These are phyloP conservation scores for Nymphaea thermarum DNA, from an alignment of 164 flowering plant species.

Conservation along the genomic window DNA sequence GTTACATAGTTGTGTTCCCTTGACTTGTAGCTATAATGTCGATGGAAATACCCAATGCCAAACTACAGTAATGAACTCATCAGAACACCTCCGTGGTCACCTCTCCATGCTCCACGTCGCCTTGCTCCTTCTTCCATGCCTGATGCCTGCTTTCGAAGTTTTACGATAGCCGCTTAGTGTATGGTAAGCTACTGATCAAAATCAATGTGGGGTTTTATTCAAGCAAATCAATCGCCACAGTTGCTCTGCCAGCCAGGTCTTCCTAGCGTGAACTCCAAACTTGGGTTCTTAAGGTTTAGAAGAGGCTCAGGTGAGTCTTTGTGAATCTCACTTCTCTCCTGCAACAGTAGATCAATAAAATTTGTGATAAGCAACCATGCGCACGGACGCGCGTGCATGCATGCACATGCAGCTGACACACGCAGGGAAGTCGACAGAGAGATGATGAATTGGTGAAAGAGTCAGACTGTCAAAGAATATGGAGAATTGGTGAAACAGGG, in stretches of 20 bases:
- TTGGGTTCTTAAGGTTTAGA: slow-evolving; percentile 29
- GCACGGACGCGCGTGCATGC: neutral
- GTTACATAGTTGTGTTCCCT: too few species aligned
- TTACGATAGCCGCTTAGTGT: too few species aligned
- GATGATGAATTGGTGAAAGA: too few species aligned
- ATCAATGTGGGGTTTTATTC: neutral
- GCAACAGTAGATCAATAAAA: neutral
- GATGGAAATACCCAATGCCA: neutral
- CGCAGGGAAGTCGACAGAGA: too few species aligned
- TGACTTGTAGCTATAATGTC: too few species aligned
- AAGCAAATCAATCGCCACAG: slow-evolving; percentile 17
- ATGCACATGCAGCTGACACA: neutral
- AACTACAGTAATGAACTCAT: neutral
- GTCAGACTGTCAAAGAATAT: too few species aligned
- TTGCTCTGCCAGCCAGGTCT: slow-evolving; percentile 53
- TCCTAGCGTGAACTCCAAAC: slow-evolving; percentile 75
- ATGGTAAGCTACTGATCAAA: neutral
- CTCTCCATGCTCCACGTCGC: neutral
- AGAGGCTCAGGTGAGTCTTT: neutral
- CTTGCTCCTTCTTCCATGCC: neutral
- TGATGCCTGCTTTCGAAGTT: too few species aligned
- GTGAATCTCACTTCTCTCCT: neutral
- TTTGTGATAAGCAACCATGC: neutral
- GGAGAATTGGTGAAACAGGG: too few species aligned
- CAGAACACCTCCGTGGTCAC: neutral